A percentile compares a stretch with the other conserved stretches of the same genome.
These are phyloP conservation scores for Cladosporium sp. DNA, from an alignment of 2,329 filamentous ascomycete species.

Conservation along the genomic window DNA sequence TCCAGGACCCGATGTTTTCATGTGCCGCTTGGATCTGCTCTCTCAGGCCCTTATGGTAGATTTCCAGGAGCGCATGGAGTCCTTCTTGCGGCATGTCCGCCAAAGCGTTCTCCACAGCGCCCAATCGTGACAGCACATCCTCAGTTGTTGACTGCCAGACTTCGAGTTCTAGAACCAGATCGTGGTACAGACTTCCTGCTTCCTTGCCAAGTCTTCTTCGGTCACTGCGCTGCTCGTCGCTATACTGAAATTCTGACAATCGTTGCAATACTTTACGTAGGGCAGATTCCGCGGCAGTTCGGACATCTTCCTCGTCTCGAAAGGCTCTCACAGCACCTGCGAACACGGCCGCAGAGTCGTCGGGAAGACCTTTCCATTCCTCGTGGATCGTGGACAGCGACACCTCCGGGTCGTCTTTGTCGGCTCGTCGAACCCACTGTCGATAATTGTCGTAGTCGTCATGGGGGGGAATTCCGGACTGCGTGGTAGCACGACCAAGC, in stretches of 20 bases:
- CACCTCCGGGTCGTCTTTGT: neutral
- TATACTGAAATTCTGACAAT: neutral
- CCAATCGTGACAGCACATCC: neutral
- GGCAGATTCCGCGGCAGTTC: neutral
- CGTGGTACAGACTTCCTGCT: neutral
- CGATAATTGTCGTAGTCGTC: neutral
- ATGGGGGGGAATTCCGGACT: no score
- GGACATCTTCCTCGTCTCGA: neutral
- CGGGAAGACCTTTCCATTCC: neutral
- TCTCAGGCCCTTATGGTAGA: neutral
- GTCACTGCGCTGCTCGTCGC: neutral
- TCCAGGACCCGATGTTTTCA: neutral
- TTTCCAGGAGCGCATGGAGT: neutral
- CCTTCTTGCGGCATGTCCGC: neutral
- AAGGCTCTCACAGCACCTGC: neutral
- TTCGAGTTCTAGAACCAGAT: neutral
- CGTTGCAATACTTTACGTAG: neutral
- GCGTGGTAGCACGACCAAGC: neutral
- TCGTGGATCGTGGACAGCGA: neutral
- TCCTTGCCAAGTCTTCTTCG: neutral
- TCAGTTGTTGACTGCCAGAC: neutral
- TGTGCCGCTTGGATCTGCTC: neutral
- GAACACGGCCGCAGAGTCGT: neutral
- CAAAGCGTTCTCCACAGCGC: neutral
- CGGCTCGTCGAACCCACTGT: neutral